Evolutionary conservation across 2,329 filamentous ascomycete species (phyloP).

Genomic region (Pseudogymnoascus sp.): DNA sequence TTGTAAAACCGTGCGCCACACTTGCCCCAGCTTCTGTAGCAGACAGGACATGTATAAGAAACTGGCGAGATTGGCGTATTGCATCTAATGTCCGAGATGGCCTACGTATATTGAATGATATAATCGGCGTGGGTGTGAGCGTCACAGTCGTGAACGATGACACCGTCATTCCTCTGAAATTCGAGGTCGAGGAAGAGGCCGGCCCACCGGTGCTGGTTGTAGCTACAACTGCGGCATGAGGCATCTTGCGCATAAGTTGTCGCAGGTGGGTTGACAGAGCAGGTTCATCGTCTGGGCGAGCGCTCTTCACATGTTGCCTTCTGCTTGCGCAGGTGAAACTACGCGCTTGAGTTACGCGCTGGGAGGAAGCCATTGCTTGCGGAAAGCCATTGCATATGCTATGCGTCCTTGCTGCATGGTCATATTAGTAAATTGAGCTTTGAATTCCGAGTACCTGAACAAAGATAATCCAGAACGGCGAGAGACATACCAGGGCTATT

Average conservation of each 20-base stretch:
- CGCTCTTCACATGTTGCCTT: neutral
- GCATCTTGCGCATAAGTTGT: constrained; percentile 25
- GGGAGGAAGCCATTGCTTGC: neutral
- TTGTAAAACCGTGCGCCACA: constrained; percentile 24
- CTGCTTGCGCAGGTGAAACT: neutral
- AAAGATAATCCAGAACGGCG: neutral
- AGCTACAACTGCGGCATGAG: constrained; percentile 25
- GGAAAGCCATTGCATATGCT: neutral
- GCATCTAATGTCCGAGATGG: constrained; percentile 25
- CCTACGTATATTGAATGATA: constrained; percentile 29
- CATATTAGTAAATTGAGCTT: neutral
- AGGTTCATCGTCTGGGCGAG: constrained; percentile 11
- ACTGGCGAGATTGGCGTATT: constrained; percentile 17
- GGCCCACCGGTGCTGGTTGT: constrained; percentile 18
- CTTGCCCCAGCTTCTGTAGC: constrained; percentile 16
- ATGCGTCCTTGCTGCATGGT: neutral
- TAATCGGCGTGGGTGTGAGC: constrained; percentile 24
- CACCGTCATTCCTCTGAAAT: constrained; percentile 25
- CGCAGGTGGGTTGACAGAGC: constrained; percentile 20
- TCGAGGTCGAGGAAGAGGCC: neutral
- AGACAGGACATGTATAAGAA: constrained; percentile 24
- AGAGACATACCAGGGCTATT: constrained; percentile 1
- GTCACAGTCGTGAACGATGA: constrained; percentile 29
- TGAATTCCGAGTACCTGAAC: neutral
- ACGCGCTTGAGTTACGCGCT: neutral